Conservation (phyloP, 1,284 basidiomycete genomes). For the Vanrija sp. region DNA sequence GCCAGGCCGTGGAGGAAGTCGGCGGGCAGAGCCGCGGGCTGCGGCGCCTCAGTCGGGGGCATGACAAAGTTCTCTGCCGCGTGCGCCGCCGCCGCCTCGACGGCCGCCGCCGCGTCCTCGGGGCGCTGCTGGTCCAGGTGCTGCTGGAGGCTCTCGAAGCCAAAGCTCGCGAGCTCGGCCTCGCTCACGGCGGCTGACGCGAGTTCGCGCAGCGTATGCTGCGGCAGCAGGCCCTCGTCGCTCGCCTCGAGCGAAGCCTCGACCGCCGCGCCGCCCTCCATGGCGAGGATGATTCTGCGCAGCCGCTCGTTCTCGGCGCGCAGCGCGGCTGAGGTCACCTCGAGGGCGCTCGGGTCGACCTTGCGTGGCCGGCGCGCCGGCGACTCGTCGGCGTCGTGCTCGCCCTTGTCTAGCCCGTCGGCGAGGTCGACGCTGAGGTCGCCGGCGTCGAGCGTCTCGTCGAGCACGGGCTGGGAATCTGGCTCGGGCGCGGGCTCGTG, state of each 20-base stretch:
- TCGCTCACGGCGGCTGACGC: conserved; percentile 15
- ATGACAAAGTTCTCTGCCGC: background rate
- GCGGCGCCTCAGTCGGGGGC: too few species aligned
- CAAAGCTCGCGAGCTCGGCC: background rate
- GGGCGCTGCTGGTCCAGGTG: conserved; percentile 11
- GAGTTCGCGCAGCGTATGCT: conserved; percentile 18
- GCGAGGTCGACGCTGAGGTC: background rate
- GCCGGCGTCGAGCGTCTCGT: too few species aligned
- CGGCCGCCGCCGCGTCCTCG: background rate
- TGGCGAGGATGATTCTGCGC: conserved; percentile 1
- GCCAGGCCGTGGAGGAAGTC: conserved; percentile 21
- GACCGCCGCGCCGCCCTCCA: conserved; percentile 4
- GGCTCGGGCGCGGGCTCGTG: background rate
- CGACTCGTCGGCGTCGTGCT: background rate
- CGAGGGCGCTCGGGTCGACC: conserved; percentile 1
- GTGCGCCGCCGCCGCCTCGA: background rate
- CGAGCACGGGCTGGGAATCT: background rate
- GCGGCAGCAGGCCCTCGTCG: conserved; percentile 4
- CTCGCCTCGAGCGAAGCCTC: background rate
- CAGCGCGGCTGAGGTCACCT: conserved; percentile 8
- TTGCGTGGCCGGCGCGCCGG: conserved; percentile 1
- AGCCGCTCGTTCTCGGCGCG: conserved; percentile 16
- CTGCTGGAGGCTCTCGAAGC: conserved; percentile 15
- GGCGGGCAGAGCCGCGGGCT: background rate
- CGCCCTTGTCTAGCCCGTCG: background rate